Evolutionary conservation across 768 basidiomycete species (phyloP).

Genomic region (Boletus rubroflammeus): DNA sequence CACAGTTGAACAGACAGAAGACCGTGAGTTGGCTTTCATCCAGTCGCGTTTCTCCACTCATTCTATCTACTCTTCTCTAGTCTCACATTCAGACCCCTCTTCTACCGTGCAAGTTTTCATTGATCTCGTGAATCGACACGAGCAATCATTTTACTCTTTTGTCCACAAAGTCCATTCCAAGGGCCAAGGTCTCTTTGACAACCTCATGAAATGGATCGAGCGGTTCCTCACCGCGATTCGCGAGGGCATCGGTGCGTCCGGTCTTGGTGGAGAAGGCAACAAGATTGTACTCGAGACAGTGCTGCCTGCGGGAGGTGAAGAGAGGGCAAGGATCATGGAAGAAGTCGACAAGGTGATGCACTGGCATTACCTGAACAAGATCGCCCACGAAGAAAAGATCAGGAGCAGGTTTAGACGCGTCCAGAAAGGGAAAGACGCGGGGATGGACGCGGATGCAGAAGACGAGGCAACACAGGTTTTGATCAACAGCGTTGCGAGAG

Average conservation of each 20-base stretch:
- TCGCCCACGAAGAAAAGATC: slow-evolving; percentile 88
- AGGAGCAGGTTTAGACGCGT: slow-evolving; percentile 76
- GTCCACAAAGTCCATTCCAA: slow-evolving; percentile 99
- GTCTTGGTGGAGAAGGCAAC: slow-evolving; percentile 7
- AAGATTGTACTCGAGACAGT: slow-evolving; percentile 81
- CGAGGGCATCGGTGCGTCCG: slow-evolving; percentile 68
- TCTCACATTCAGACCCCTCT: slow-evolving; percentile 78
- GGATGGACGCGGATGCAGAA: slow-evolving; percentile 54
- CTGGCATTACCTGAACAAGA: slow-evolving; percentile 93
- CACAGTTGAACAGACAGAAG: slow-evolving; percentile 90
- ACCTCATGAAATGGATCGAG: slow-evolving; percentile 96
- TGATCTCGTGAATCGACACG: slow-evolving; percentile 88
- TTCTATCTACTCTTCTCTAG: slow-evolving; percentile 36
- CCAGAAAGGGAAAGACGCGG: slow-evolving; percentile 38
- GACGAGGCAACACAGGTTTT: slow-evolving; percentile 82
- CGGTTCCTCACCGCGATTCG: slow-evolving; percentile 87
- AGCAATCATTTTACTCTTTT: slow-evolving; percentile 93
- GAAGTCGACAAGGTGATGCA: slow-evolving; percentile 88
- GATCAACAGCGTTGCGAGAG: slow-evolving; percentile 75
- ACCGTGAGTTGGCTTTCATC: slow-evolving; percentile 51
- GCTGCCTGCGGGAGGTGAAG: slow-evolving; percentile 76
- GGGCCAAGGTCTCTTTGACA: slow-evolving; percentile 89
- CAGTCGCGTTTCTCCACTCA: neutral
- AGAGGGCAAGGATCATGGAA: slow-evolving; percentile 69
- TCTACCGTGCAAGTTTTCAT: slow-evolving; percentile 91